These are phyloP conservation scores for Inonotus hispidus DNA, from an alignment of 1,284 basidiomycete genomes.

Conservation along the genomic window DNA sequence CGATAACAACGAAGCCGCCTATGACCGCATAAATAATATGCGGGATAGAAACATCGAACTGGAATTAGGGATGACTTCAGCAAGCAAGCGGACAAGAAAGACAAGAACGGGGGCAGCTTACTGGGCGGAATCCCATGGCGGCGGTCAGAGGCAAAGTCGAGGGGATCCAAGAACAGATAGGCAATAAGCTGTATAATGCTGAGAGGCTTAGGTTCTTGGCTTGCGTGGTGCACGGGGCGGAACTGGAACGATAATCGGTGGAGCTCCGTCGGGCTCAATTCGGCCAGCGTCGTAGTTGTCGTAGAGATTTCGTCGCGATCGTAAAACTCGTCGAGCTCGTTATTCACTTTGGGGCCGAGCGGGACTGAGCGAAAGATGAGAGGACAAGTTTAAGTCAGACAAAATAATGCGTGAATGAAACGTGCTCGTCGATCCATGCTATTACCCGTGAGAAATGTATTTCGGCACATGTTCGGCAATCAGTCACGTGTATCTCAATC, in stretches of 20 bases:
- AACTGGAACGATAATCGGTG: not conserved
- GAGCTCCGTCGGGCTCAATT: not conserved
- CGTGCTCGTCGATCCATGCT: not conserved
- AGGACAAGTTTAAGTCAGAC: not conserved
- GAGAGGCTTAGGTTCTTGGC: not conserved
- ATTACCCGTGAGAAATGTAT: not conserved
- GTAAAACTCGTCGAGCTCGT: not conserved
- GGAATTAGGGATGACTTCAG: not conserved
- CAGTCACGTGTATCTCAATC: not conserved
- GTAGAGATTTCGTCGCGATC: not conserved
- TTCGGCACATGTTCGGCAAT: not conserved
- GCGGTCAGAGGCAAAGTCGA: slow-evolving; percentile 4
- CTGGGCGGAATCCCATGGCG: slow-evolving; percentile 12
- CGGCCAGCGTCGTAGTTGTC: not conserved
- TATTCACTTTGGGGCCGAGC: not conserved
- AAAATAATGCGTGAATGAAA: not conserved
- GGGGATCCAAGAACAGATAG: not conserved
- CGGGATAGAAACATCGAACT: slow-evolving; percentile 67
- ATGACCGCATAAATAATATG: slow-evolving; percentile 81
- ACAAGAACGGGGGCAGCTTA: not conserved
- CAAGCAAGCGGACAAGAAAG: not conserved
- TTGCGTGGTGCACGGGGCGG: not conserved
- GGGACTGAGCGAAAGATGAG: not conserved
- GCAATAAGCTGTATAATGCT: not conserved
- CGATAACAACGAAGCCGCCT: slow-evolving; percentile 76